Evolutionary conservation across 176 grass and related monocot species (phyloP).

Genomic region (Aechmea fasciata): DNA sequence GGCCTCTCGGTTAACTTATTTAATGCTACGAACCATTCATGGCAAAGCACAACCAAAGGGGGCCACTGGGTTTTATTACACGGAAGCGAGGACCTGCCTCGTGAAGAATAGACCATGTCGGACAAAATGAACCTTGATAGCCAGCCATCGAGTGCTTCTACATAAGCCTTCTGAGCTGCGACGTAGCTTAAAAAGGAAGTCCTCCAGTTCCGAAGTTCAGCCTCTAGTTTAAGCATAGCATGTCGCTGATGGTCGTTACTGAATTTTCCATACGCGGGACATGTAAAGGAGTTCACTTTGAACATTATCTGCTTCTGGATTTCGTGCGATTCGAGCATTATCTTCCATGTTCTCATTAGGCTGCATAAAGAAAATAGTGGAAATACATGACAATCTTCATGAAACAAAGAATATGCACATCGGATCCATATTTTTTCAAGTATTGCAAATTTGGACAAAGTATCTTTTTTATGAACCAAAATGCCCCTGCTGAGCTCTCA

Average conservation of each 20-base stretch:
- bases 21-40: slow-evolving; percentile 50
- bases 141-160: slow-evolving; percentile 83
- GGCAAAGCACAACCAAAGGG: slow-evolving; percentile 50
- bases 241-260: slow-evolving; percentile 72
- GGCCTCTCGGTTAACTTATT: slow-evolving; percentile 44
- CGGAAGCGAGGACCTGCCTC: slow-evolving; percentile 40
- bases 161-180: slow-evolving; percentile 56
- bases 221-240: slow-evolving; percentile 75
- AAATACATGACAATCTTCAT: background rate
- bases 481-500: too few relatives aligned
- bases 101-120: slow-evolving; percentile 47
- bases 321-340: slow-evolving; percentile 89
- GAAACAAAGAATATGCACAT: background rate
- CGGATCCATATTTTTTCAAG: background rate
- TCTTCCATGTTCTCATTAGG: slow-evolving; percentile 64
- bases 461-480: too few relatives aligned
- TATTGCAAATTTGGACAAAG: too few relatives aligned
- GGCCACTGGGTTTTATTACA: slow-evolving; percentile 33
- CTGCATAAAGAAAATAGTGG: slow-evolving; percentile 24
- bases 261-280: slow-evolving; percentile 91
- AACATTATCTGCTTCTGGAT: slow-evolving; percentile 97
- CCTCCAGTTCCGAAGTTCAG: slow-evolving; percentile 86
- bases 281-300: slow-evolving; percentile 80
- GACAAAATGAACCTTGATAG: slow-evolving; percentile 75
- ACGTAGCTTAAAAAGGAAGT: slow-evolving; percentile 62